A percentile compares a stretch with the other conserved stretches of the same genome.
Evolutionary conservation across 495 filamentous ascomycete species (phyloP).

Genomic region (Clavariopsis aquatica): DNA sequence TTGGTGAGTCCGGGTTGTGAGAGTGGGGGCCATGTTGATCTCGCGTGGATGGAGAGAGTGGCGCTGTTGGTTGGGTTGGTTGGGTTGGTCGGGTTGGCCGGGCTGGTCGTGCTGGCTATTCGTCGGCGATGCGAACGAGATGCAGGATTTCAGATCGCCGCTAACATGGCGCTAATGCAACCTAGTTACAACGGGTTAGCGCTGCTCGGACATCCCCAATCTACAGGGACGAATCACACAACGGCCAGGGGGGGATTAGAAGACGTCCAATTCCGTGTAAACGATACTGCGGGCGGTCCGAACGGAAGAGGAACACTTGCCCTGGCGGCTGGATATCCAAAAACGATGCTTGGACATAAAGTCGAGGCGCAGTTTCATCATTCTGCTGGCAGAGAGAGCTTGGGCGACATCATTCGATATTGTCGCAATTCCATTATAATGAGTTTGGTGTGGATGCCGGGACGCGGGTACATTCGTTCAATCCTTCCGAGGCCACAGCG

Average conservation of each 20-base stretch:
- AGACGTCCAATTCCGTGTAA: not conserved
- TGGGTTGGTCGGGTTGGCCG: not conserved
- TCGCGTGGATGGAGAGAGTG: not conserved
- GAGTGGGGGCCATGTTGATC: not conserved
- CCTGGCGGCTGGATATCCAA: not conserved
- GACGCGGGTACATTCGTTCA: not conserved
- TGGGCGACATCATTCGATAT: not conserved
- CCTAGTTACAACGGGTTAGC: constrained; percentile 26
- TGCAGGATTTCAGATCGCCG: not conserved
- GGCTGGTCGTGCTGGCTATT: constrained; percentile 4
- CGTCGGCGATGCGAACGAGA: not conserved
- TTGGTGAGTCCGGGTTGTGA: not conserved
- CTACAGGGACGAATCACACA: not conserved
- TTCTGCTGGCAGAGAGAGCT: not conserved
- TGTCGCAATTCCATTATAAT: not conserved
- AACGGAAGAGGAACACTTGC: not conserved
- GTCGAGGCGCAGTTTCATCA: not conserved
- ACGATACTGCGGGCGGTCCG: not conserved
- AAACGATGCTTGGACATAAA: not conserved
- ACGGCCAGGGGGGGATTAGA: not conserved
- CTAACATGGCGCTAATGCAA: constrained; percentile 35
- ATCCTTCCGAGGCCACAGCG: not conserved
- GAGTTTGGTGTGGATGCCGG: not conserved
- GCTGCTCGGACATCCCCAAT: not conserved
- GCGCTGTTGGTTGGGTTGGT: not conserved